These are phyloP conservation scores for Penicillium diatomitis DNA, from an alignment of 495 filamentous ascomycete species.

Conservation along the genomic window DNA sequence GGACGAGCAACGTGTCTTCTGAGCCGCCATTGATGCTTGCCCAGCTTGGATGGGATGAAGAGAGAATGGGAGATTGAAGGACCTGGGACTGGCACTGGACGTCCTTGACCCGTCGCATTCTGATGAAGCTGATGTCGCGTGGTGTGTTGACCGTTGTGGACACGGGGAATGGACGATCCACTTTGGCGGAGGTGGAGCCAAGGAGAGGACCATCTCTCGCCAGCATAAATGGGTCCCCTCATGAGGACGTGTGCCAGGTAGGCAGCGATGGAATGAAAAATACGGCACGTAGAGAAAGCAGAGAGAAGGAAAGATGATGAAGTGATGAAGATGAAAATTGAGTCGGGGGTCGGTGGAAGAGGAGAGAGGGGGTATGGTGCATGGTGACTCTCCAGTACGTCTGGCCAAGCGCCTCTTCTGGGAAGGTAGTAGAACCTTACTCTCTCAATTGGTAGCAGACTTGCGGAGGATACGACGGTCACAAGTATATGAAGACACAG, in stretches of 20 bases:
- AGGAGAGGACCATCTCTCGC: slow-evolving; percentile 20
- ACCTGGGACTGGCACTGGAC: slow-evolving; percentile 1
- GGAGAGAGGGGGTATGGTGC: slow-evolving; percentile 3
- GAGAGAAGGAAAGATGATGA: background rate
- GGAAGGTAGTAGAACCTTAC: no score
- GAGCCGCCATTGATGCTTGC: no score
- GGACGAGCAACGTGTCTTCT: background rate
- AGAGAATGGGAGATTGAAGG: background rate
- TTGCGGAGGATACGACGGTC: no score
- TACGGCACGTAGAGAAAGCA: background rate
- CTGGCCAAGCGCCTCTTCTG: slow-evolving; percentile 5
- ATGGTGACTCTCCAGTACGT: background rate
- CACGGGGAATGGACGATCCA: slow-evolving; percentile 2
- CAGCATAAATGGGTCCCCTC: slow-evolving; percentile 10
- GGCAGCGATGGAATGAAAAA: background rate
- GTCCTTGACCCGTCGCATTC: background rate
- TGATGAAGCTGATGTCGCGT: background rate
- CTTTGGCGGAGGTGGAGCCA: slow-evolving; percentile 9
- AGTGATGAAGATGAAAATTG: background rate
- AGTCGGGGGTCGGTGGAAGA: no score
- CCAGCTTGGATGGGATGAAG: background rate
- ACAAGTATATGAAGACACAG: no score
- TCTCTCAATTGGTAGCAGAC: no score
- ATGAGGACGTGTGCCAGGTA: slow-evolving; percentile 8
- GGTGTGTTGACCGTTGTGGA: background rate